Evolutionary conservation across 345 rosid genomes (phyloP).

Genomic region (Cardamine resedifolia): DNA sequence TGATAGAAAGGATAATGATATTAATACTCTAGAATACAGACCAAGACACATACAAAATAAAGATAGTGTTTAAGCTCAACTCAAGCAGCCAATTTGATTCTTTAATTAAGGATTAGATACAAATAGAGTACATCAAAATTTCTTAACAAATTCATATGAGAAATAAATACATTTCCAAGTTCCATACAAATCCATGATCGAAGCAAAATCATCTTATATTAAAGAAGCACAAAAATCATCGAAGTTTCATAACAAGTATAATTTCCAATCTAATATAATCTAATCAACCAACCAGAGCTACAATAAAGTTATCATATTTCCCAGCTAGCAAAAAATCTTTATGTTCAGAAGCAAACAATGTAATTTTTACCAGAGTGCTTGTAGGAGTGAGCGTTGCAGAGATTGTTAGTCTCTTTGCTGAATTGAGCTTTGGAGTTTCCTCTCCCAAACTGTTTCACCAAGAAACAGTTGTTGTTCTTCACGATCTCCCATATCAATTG

Average conservation of each 20-base stretch:
- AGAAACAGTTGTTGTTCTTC: conserved; percentile 69
- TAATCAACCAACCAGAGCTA: neutral
- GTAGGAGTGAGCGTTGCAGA: conserved; percentile 74
- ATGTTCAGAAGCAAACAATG: neutral
- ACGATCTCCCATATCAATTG: conserved; percentile 81
- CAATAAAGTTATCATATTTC: neutral
- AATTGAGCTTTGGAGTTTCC: conserved; percentile 60
- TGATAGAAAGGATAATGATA: too few relatives aligned
- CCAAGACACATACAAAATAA: neutral
- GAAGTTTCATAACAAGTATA: neutral
- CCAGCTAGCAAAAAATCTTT: neutral
- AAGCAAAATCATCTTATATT: neutral
- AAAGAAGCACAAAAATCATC: neutral
- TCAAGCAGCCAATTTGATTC: neutral
- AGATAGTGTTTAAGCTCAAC: neutral
- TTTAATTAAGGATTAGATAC: too few relatives aligned
- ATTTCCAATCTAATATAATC: neutral
- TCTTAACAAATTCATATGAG: too few relatives aligned
- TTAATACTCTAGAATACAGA: too few relatives aligned
- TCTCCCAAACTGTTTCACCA: conserved; percentile 73
- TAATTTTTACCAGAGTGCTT: conserved; percentile 59
- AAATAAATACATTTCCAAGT: neutral
- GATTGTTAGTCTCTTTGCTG: conserved; percentile 78
- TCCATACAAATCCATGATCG: neutral
- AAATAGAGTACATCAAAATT: too few relatives aligned